Evolutionary conservation across 495 filamentous ascomycete genomes (phyloP).

Genomic region (Schizothecium vesticola): DNA sequence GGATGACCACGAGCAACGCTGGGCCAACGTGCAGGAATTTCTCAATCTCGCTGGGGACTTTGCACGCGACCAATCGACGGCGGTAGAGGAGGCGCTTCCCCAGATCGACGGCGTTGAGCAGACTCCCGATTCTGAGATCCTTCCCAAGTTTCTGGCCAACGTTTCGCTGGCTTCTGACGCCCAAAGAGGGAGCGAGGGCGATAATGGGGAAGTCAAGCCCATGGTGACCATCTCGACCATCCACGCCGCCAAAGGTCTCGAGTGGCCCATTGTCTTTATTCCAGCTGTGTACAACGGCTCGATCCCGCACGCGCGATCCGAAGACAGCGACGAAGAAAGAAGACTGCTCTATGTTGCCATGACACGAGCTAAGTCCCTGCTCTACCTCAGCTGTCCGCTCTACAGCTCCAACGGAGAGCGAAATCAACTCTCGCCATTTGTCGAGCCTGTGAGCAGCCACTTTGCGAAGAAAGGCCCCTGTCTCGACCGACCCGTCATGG

Average conservation of each 20-base stretch:
- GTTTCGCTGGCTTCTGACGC: constrained; percentile 79
- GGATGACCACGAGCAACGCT: constrained; percentile 73
- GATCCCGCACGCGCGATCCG: constrained; percentile 89
- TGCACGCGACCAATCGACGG: constrained; percentile 32
- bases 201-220: constrained; percentile 49
- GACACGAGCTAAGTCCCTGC: constrained; percentile 84
- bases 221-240: constrained; percentile 94
- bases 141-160: constrained; percentile 84
- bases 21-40: constrained; percentile 91
- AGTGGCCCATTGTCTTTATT: constrained; percentile 97
- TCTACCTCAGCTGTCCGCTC: constrained; percentile 84
- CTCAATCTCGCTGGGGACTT: constrained; percentile 72
- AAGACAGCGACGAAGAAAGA: constrained; percentile 86
- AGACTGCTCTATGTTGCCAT: constrained; percentile 94
- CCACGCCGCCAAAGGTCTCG: constrained; percentile 92
- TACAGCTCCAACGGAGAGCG: constrained; percentile 29
- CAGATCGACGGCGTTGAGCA: constrained; percentile 72
- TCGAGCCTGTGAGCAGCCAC: constrained; percentile 26
- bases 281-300: constrained; percentile 86
- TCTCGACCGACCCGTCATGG: constrained; percentile 38
- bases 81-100: constrained; percentile 60
- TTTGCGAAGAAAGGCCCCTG: constrained; percentile 42
- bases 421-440: constrained; percentile 37
- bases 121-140: constrained; percentile 56
- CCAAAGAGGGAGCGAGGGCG: constrained; percentile 53